phyloP scores from a whole-genome alignment of 768 basidiomycete species.

The Leccinum sublutescens region DNA sequence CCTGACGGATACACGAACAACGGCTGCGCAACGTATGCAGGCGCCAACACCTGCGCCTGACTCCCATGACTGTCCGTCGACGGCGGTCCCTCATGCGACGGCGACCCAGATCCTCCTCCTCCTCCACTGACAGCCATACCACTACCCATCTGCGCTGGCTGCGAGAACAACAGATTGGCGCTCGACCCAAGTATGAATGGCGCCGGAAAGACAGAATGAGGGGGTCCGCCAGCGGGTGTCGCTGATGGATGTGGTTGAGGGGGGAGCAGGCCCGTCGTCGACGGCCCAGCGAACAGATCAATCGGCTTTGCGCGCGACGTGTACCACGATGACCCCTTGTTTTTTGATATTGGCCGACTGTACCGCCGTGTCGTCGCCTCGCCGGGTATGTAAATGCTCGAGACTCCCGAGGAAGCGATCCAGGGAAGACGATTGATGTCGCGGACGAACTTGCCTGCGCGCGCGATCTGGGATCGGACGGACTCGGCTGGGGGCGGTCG shows the following conservation, averaged over 20 bases:
- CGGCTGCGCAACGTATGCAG: constrained; percentile 32
- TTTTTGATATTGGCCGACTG: constrained; percentile 28
- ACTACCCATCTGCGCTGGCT: constrained; percentile 9
- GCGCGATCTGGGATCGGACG: constrained; percentile 35
- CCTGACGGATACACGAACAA: constrained; percentile 32
- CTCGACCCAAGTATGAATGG: constrained; percentile 34
- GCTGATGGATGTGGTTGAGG: constrained; percentile 12
- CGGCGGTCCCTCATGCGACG: constrained; percentile 29
- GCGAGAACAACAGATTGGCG: constrained; percentile 30
- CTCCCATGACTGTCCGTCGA: constrained; percentile 35
- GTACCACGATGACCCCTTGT: constrained; percentile 32
- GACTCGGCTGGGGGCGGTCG: constrained; percentile 38
- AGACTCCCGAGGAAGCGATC: constrained; percentile 45
- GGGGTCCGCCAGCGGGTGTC: background rate
- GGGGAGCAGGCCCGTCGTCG: constrained; percentile 30
- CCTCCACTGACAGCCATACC: constrained; percentile 4
- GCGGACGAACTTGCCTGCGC: constrained; percentile 36
- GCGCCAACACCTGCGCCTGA: constrained; percentile 24
- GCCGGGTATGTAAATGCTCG: constrained; percentile 48
- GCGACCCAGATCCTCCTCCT: constrained; percentile 26
- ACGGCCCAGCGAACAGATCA: constrained; percentile 33
- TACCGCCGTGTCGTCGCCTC: constrained; percentile 29
- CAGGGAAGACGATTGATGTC: constrained; percentile 46
- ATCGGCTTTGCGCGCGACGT: constrained; percentile 25
- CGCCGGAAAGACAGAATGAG: constrained; percentile 14